phyloP scores from a whole-genome alignment of 2,329 filamentous ascomycete species.

The Calonectria pauciramosa region DNA sequence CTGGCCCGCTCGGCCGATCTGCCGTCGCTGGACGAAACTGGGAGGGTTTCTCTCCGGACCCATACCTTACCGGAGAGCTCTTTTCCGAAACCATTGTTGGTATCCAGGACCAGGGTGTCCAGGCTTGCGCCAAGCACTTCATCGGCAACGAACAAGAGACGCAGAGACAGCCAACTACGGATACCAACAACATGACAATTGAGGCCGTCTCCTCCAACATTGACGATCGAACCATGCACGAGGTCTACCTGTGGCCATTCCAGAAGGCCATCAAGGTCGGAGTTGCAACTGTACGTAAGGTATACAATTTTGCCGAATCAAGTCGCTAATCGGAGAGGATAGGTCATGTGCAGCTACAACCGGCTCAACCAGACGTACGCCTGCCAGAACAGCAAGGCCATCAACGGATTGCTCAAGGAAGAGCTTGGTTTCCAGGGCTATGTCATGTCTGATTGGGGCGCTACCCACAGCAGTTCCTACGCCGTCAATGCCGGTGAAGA shows the following conservation, averaged over 20 bases:
- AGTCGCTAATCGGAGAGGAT: neutral
- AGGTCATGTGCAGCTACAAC: conserved; percentile 59
- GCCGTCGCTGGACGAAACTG: conserved; percentile 80
- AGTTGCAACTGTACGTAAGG: conserved; percentile 42
- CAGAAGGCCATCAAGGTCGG: conserved; percentile 43
- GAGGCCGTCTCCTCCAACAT: conserved; percentile 57
- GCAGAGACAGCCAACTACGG: conserved; percentile 35
- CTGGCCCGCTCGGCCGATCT: conserved; percentile 79
- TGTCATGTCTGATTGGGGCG: conserved; percentile 59
- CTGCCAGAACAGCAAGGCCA: conserved; percentile 62
- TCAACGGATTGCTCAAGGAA: conserved; percentile 63
- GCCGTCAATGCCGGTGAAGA: conserved; percentile 61
- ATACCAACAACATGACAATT: conserved; percentile 33
- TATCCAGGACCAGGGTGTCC: conserved; percentile 49
- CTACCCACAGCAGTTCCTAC: conserved; percentile 55
- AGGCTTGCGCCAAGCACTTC: conserved; percentile 51
- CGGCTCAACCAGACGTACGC: conserved; percentile 62
- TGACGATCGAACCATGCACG: conserved; percentile 70
- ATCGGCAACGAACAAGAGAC: conserved; percentile 50
- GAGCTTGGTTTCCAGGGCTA: conserved; percentile 65
- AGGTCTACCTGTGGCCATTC: conserved; percentile 52
- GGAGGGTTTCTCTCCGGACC: conserved; percentile 82
- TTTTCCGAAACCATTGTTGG: conserved; percentile 27
- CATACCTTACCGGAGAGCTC: conserved; percentile 72
- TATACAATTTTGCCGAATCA: too few relatives aligned